Evolutionary conservation across 2,329 filamentous ascomycete species (phyloP).

Genomic region (Trichophyton rubrum): DNA sequence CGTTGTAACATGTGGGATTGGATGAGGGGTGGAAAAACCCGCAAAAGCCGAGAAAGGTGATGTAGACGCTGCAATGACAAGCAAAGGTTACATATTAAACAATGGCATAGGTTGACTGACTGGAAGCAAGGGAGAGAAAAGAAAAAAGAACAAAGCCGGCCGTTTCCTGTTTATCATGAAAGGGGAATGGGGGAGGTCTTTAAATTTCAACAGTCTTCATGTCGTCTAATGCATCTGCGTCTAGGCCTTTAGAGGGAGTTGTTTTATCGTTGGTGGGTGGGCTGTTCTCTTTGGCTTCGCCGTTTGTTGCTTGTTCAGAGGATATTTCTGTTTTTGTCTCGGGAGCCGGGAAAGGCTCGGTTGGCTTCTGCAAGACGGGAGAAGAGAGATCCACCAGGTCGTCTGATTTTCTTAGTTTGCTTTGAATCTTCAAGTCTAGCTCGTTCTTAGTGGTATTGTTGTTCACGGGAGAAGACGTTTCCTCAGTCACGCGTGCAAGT

Average conservation of each 20-base stretch:
- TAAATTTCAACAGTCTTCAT: slow-evolving; percentile 34
- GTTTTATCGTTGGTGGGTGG: not conserved
- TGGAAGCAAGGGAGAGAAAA: not conserved
- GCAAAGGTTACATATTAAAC: slow-evolving; percentile 4
- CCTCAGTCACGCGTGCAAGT: slow-evolving; percentile 36
- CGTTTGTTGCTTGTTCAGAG: not conserved
- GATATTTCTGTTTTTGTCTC: not conserved
- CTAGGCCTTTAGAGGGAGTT: slow-evolving; percentile 22
- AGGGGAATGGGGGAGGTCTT: not conserved
- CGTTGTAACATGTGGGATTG: not conserved
- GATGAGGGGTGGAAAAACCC: not conserved
- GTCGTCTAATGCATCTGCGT: slow-evolving; percentile 31
- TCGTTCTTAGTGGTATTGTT: slow-evolving; percentile 23
- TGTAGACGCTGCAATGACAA: not conserved
- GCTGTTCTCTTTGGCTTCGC: not conserved
- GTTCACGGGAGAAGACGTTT: slow-evolving; percentile 26
- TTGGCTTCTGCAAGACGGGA: slow-evolving; percentile 12
- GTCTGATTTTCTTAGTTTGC: slow-evolving; percentile 18
- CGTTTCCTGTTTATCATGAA: slow-evolving; percentile 3
- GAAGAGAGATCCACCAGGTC: slow-evolving; percentile 32
- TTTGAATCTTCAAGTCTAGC: slow-evolving; percentile 20
- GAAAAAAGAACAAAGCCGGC: not conserved
- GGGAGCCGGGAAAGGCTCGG: not conserved
- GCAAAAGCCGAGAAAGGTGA: not conserved
- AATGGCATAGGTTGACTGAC: not conserved